Evolutionary conservation across 2,329 filamentous ascomycete genomes (phyloP).

Genomic region (Penicillium sclerotiorum): DNA sequence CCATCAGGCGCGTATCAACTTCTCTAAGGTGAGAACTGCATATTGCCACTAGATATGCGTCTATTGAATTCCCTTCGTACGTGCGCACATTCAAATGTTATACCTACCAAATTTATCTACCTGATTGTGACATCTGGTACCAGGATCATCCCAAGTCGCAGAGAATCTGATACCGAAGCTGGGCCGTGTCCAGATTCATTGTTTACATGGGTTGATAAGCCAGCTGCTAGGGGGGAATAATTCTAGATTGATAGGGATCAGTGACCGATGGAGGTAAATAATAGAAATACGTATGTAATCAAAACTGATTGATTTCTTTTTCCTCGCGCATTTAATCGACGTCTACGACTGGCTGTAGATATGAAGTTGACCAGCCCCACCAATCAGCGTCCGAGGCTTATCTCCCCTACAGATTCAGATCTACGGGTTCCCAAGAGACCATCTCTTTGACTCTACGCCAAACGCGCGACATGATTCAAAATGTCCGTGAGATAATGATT

Average conservation of each 20-base stretch:
- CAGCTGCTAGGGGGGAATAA: conserved; percentile 13
- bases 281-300: conserved; percentile 24
- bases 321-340: not conserved
- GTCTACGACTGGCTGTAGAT: conserved; percentile 32
- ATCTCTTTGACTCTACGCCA: too few species aligned
- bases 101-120: too few species aligned
- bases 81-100: not conserved
- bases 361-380: conserved; percentile 22
- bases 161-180: too few species aligned
- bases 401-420: too few species aligned
- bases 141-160: too few species aligned
- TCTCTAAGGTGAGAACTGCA: too few species aligned
- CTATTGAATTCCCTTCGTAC: not conserved
- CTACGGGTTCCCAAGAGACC: too few species aligned
- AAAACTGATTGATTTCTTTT: conserved; percentile 7
- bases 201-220: conserved; percentile 14
- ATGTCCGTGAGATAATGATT: too few species aligned
- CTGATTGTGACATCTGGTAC: too few species aligned
- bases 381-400: conserved; percentile 31
- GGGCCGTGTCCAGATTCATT: too few species aligned
- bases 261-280: conserved; percentile 23
- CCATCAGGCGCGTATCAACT: not conserved
- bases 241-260: conserved; percentile 17
- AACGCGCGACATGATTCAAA: too few species aligned
- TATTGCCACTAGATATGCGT: not conserved